Base-by-base conservation (phyloP, 2,329 filamentous ascomycete genomes). In the Corniculantispora saksenae region DNA sequence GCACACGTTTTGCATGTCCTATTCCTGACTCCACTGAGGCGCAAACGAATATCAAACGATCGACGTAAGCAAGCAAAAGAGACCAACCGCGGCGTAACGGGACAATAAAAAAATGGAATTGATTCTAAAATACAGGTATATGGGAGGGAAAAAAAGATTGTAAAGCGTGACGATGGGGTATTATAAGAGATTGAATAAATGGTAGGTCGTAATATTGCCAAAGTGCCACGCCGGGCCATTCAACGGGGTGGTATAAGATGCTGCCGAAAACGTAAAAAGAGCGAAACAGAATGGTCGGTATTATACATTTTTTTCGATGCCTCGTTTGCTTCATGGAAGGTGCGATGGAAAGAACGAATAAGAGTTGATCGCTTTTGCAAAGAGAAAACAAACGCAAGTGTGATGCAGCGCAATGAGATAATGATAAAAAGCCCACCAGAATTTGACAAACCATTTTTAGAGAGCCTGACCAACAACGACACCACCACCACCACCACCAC, bases 181-280 rank as follows among this genome's bases (percentile, higher is more conserved):
- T 63, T 56, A 56, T 29, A 56, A 63, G 50, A 63, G 60, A 63
- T 23, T 63, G 60, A 63, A 53, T 62, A 12, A 56, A 54, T 61
- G 27, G 51, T 62, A 55, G 23, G 51, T 63, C 40, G 60, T 63
- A 48, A 62, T 61, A 54, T 32, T 50, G 58, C 47, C 58, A 43
- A n/a, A n/a, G 32, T 48, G 56, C 58, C 45, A 51, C 59, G 59
- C 59, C 59, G 48, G 59, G 59, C 59, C 21, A 29, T 61, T 45
- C n/a, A n/a, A 50, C 50, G 45, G 47, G 48, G 29, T 61, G 29
- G 58, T 61, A 61, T 51, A 47, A 45, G 32, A 32, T 32, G 32
- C 32, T 10, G 32, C 10, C 10, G 32, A 58, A 51, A 61, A 29
- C 13, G 29, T 15, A 54, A 40, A 19, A 10, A 27, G 23, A 51